Base-by-base conservation (phyloP, 2,329 filamentous ascomycete species). In the Scytalidium sp. region DNA sequence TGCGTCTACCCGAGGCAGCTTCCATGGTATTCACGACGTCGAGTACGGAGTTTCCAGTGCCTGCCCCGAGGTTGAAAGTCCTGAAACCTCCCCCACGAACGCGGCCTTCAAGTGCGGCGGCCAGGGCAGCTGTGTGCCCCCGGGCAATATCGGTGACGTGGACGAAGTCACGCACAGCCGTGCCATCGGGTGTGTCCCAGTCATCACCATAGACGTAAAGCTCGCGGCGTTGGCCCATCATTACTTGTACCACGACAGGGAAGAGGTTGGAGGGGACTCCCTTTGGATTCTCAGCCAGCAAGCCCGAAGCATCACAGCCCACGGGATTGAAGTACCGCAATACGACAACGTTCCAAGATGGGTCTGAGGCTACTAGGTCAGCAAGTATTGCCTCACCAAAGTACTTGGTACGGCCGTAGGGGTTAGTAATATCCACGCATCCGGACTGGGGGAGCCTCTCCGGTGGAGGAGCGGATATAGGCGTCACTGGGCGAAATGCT, bases 261-360 rank as follows among this genome's bases (percentile, higher is more conserved):
- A 86, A 79, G 32, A 87, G 72, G 60, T 87, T 87, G 36, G 79
- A 83, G 8, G 83, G 80, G 29, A 72, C 75, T 50, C 78, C 77
- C 49, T 78, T 74, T 20, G 84, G 83, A 62, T 85, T 80, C 67
- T 87, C 84, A 17, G 83, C 80, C 10, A 87, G 70, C 6, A 84
- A 68, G 15, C 83, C 84, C 3, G 81, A 84, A 21, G 79, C 70
- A 60, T 87, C 80, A 63, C 81, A 85, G 7, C 84, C 83, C 47
- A 85, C 79, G 1, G 83, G 84, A 55, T 86, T 87, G 70, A 87
- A 87, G 66, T 87, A 87, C 23, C 83, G 75, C 22, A 87, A 70
- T 3, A 81, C 80, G 27, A 81, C 79, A 56, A 85, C 81, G 15
- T 76, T 77, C 81, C 82, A 85, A 20, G 76, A 73, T 5, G 80